Base-by-base conservation (phyloP, 1,284 basidiomycete species). In the Mycena sp. region DNA sequence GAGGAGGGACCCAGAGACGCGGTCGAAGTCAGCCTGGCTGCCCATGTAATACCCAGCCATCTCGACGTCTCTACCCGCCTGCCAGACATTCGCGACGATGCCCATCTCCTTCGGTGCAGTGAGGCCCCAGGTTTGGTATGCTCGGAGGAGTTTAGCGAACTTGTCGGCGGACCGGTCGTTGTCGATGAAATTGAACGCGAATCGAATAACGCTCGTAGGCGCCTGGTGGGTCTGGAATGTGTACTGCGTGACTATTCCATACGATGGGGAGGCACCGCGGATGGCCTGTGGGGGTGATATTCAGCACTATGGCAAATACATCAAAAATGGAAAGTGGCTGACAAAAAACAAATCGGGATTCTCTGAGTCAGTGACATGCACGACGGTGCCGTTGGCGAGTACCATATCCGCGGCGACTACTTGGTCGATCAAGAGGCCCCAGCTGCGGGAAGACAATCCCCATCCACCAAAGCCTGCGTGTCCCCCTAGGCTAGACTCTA, bases 261-360 rank as follows among this genome's bases (percentile, higher is more conserved):
- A 76, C 7, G 74, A 76, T 21, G 74, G 69, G 0, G 70, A 74
- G 25, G 74, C 72, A 6, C 76, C 76, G 26, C 75, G 71, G 28
- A 76, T 55, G 4, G 74, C 74, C 75, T 76, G 52, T 9, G n/a
- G 16, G 21, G n/a, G 9, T 43, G 9, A 17, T 9, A 43, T 17
- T 14, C 7, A 49, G 21, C 7, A 62, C 14, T 35, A 35, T 14
- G 7, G 7, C 9, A 35, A 14, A 9, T 35, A 35, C 14, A 35
- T 9, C 32, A 35, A 14, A 7, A 7, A 14, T 14, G 14, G 14
- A 35, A 35, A 35, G 14, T 9, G 32, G 14, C 65, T 52, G 58
- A 71, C 76, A 71, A 71, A 76, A 49, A 76, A 77, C 14, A 77
- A 65, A 44, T 77, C 74, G 19, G 69, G 45, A 45, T 77, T 66